phyloP scores from a whole-genome alignment of 2,329 filamentous ascomycete species.

The Xenoacremonium recifei region DNA sequence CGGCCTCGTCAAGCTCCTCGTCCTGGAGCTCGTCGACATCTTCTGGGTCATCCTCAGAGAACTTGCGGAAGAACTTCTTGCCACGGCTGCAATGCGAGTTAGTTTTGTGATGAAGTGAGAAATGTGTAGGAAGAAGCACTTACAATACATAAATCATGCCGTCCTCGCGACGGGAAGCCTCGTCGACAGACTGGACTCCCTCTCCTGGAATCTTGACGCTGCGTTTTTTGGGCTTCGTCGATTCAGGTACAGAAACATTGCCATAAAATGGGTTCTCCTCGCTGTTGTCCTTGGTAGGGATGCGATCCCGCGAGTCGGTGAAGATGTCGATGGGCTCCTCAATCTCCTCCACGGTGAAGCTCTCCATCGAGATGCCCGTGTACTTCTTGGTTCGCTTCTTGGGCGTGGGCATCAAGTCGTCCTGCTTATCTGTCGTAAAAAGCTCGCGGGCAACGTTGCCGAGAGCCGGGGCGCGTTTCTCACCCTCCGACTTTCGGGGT shows the following conservation, averaged over 20 bases:
- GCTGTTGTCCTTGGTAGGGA: slow-evolving; percentile 66
- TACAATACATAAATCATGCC: slow-evolving; percentile 78
- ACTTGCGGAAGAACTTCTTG: slow-evolving; percentile 75
- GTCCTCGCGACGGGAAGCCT: slow-evolving; percentile 63
- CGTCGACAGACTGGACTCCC: slow-evolving; percentile 58
- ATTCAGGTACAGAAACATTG: slow-evolving; percentile 37
- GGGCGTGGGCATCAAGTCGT: slow-evolving; percentile 58
- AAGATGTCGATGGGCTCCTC: slow-evolving; percentile 68
- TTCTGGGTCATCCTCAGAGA: slow-evolving; percentile 41
- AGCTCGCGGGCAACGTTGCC: slow-evolving; percentile 58
- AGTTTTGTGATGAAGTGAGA: slow-evolving; percentile 14
- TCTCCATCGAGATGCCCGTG: slow-evolving; percentile 53
- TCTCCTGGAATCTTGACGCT: slow-evolving; percentile 56
- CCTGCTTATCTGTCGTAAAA: slow-evolving; percentile 57
- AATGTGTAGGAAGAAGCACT: slow-evolving; percentile 39
- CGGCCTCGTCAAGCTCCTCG: slow-evolving; percentile 26
- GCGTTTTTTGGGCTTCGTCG: slow-evolving; percentile 52
- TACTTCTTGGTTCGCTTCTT: slow-evolving; percentile 61
- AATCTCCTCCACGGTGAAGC: slow-evolving; percentile 56
- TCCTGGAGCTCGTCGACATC: slow-evolving; percentile 34
- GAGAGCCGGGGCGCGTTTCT: slow-evolving; percentile 50
- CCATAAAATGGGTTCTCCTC: slow-evolving; percentile 72
- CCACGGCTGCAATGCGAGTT: slow-evolving; percentile 59
- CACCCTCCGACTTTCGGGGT: slow-evolving; percentile 60
- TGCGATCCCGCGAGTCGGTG: slow-evolving; percentile 75